These are phyloP conservation scores for Sarocladiaceae sp. DNA, from an alignment of 2,329 filamentous ascomycete genomes.

Conservation along the genomic window DNA sequence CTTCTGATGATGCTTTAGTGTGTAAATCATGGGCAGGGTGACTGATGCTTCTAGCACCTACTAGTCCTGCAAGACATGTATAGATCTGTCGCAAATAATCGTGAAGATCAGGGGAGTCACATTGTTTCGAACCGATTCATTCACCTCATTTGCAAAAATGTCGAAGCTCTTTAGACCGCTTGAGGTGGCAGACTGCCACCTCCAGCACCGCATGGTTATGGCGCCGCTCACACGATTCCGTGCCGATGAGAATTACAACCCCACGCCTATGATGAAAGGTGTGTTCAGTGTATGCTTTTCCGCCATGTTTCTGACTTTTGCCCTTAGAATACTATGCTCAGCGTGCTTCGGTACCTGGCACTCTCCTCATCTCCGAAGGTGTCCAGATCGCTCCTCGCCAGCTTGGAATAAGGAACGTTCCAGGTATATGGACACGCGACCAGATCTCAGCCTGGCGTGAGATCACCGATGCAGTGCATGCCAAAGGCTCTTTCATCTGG, in stretches of 20 bases:
- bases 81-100: no score
- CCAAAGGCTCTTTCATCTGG: constrained; percentile 55
- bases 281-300: constrained; percentile 2
- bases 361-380: constrained; percentile 54
- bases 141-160: no score
- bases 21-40: no score
- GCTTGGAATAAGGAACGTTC: constrained; percentile 36
- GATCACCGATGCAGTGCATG: constrained; percentile 57
- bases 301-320: not conserved
- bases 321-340: constrained; percentile 21
- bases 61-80: no score
- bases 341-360: constrained; percentile 28
- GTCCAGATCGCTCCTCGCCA: constrained; percentile 45
- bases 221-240: constrained; percentile 19
- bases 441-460: constrained; percentile 56
- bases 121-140: no score
- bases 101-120: no score
- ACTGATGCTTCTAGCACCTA: no score
- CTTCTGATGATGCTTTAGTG: no score
- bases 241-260: constrained; percentile 16
- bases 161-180: constrained; percentile 13
- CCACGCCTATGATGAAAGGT: constrained; percentile 15
- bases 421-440: constrained; percentile 51
- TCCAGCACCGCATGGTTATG: constrained; percentile 17
- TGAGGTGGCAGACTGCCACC: constrained; percentile 14